Base-by-base conservation (phyloP, 192 early-diverging fungal species). In the Linnemannia hyalina region DNA sequence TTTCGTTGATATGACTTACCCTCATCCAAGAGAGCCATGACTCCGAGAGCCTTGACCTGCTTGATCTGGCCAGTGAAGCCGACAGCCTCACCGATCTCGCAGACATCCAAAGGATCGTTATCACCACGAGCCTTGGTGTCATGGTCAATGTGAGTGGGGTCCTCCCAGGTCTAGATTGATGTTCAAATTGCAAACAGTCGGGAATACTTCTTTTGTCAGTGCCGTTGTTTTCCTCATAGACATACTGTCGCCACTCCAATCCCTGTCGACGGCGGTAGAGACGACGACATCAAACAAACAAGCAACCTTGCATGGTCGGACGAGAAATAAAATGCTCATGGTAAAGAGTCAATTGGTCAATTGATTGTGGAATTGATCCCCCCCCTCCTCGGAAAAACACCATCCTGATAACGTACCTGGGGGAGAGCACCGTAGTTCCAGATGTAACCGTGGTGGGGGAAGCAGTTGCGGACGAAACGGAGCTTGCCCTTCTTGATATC, bases 381-480 rank as follows among this genome's bases (percentile, higher is more conserved):
- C 10, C n/a, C 57, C 57, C 11, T 0, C n/a, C n/a, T 1, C 4
- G 9, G 4, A 6, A 15, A 57, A 26, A 57, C n/a, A 57, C 55
- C 55, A 23, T 26, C 23, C 9, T 23, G 60, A 65, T 65, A 65
- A 32, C 52, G 76, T 89, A 94, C 93, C 86, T 98, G 97, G 41
- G 98, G 98, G 87, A 99, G 93, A 74, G 98, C 98, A 88, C 98
- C 98, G 86, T 99, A 99, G 97, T 99, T 99, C 98, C 98, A 99
- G 91, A 99, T 99, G 91, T 99, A 99, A 77, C 98, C 98, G 90
- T 99, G 95, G 94, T 99, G 97, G 20, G 98, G 98, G 95, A 99
- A 99, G 89, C 96, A 95, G 95, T 99, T 99, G 89, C 96, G 94
- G 79, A 99, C 98, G 90, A 94, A 98, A 77, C 98, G 95, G 79